Percentiles rank a stretch among this genome's conserved stretches.
phyloP scores from a whole-genome alignment of 2,329 filamentous ascomycete genomes.

The Elsinoe necatrix region DNA sequence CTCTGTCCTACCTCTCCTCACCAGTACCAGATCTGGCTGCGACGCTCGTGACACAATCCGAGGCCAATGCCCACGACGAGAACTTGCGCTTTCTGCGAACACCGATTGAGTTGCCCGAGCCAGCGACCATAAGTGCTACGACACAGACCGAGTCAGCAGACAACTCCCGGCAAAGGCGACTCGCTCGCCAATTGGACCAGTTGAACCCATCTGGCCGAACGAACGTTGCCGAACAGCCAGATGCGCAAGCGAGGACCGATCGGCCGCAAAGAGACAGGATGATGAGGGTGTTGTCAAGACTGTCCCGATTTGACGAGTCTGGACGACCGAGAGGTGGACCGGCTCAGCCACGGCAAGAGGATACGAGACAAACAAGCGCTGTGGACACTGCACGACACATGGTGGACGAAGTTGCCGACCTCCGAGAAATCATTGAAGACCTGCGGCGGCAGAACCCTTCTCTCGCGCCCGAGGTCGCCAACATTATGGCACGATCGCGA shows the following conservation, averaged over 20 bases:
- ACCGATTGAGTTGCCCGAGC: constrained; percentile 24
- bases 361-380: background rate
- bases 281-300: constrained; percentile 7
- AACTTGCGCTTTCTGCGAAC: constrained; percentile 46
- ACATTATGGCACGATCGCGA: constrained; percentile 31
- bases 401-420: constrained; percentile 29
- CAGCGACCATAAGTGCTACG: background rate
- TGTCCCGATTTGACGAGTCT: constrained; percentile 8
- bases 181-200: constrained; percentile 5
- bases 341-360: constrained; percentile 1
- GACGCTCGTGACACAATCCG: constrained; percentile 39
- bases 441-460: constrained; percentile 33
- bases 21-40: constrained; percentile 44
- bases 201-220: background rate
- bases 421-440: constrained; percentile 35
- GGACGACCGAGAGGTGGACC: constrained; percentile 4
- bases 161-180: background rate
- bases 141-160: background rate
- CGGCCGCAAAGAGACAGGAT: constrained; percentile 4
- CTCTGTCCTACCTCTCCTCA: constrained; percentile 39
- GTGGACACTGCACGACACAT: background rate
- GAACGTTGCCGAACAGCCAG: background rate
- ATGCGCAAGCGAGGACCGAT: background rate
- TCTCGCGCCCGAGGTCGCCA: constrained; percentile 33
- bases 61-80: constrained; percentile 40